Evolutionary conservation across 2,329 filamentous ascomycete species (phyloP).

Genomic region (Aspergillus jensenii): DNA sequence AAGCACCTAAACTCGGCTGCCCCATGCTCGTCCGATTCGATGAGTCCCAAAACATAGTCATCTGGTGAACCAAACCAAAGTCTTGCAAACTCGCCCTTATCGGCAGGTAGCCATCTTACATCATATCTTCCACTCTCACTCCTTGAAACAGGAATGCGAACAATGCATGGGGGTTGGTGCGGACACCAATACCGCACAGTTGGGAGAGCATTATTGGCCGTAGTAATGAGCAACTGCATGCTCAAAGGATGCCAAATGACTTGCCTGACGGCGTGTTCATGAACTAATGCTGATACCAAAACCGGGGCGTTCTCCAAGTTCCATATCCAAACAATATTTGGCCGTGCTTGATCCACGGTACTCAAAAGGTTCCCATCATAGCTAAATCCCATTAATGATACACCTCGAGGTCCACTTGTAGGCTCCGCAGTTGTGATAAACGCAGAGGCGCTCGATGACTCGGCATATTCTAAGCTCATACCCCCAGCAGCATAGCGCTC

Average conservation of each 20-base stretch:
- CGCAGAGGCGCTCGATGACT: constrained; percentile 39
- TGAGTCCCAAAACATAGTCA: constrained; percentile 34
- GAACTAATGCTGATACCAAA: constrained; percentile 40
- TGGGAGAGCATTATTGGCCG: constrained; percentile 32
- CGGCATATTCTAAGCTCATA: constrained; percentile 35
- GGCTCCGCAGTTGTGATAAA: constrained; percentile 32
- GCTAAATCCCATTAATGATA: constrained; percentile 43
- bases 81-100: constrained; percentile 20
- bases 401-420: constrained; percentile 32
- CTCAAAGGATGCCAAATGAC: constrained; percentile 41
- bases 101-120: constrained; percentile 30
- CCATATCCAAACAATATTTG: constrained; percentile 50
- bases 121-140: constrained; percentile 39
- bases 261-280: constrained; percentile 43
- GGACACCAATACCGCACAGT: constrained; percentile 36
- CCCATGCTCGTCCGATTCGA: constrained; percentile 21
- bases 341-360: constrained; percentile 39
- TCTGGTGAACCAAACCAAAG: constrained; percentile 39
- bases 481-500: constrained; percentile 30
- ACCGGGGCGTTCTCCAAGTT: constrained; percentile 29
- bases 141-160: constrained; percentile 30
- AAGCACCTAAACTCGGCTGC: constrained; percentile 27
- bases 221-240: constrained; percentile 40
- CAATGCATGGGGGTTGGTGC: constrained; percentile 28
- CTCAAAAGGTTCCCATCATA: constrained; percentile 36